Evolutionary conservation across 306 rosid genomes (phyloP).

Genomic region (Gastrolobium villosum): DNA sequence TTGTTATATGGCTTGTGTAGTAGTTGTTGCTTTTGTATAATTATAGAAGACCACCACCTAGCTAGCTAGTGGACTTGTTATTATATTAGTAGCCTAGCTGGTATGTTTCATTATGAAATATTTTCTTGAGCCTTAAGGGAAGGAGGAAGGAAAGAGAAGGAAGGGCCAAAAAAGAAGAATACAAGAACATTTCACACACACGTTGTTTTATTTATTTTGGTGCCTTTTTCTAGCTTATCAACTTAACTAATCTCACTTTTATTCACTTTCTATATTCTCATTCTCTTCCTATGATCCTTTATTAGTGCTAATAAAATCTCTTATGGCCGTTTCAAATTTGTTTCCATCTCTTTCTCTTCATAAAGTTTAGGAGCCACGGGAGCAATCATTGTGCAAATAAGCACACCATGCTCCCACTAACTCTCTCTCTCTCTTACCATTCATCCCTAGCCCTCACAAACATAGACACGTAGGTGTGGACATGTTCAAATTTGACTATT

Average conservation of each 20-base stretch:
- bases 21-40: conserved; percentile 46
- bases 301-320: conserved; percentile 56
- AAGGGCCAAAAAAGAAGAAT: conserved; percentile 40
- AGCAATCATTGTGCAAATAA: conserved; percentile 83
- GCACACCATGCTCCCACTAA: conserved; percentile 66
- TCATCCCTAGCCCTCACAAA: conserved; percentile 18
- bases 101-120: conserved; percentile 51
- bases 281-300: conserved; percentile 54
- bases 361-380: conserved; percentile 85
- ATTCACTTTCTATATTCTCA: conserved; percentile 45
- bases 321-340: conserved; percentile 44
- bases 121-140: conserved; percentile 77
- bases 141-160: conserved; percentile 45
- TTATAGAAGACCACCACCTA: conserved; percentile 52
- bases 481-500: conserved; percentile 47
- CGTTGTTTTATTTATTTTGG: conserved; percentile 44
- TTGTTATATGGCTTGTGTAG: conserved; percentile 48
- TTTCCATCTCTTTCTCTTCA: conserved; percentile 51
- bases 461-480: conserved; percentile 32
- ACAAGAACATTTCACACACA: conserved; percentile 51
- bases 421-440: conserved; percentile 33
- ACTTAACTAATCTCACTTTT: conserved; percentile 58
- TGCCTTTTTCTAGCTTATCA: conserved; percentile 47
- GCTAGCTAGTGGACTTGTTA: conserved; percentile 48
- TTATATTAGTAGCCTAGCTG: conserved; percentile 52